phyloP scores from a whole-genome alignment of 2,329 filamentous ascomycete genomes.

The Claviceps sorghi region DNA sequence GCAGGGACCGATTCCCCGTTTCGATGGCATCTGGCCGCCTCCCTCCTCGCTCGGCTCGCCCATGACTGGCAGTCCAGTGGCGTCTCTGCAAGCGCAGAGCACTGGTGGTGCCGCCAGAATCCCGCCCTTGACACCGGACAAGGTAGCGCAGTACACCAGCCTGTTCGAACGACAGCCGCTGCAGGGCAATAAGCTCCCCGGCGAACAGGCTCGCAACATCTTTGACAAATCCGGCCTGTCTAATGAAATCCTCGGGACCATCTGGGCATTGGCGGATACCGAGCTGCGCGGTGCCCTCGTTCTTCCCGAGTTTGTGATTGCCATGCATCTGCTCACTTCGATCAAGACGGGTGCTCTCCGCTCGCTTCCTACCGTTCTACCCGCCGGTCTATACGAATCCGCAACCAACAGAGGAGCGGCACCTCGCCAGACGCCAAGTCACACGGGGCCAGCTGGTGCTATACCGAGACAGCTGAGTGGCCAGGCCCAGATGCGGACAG shows the following conservation, averaged over 20 bases:
- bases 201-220: constrained; percentile 79
- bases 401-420: constrained; percentile 51
- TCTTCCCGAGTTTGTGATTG: constrained; percentile 87
- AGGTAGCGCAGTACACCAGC: constrained; percentile 75
- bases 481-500: constrained; percentile 46
- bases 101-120: constrained; percentile 66
- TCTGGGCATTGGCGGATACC: constrained; percentile 91
- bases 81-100: constrained; percentile 39
- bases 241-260: constrained; percentile 80
- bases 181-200: constrained; percentile 57
- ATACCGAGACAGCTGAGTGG: constrained; percentile 78
- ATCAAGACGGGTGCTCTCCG: constrained; percentile 74
- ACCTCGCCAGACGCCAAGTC: constrained; percentile 35
- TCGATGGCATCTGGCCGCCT: constrained; percentile 52
- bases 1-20: constrained; percentile 78
- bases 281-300: constrained; percentile 81
- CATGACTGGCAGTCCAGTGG: constrained; percentile 25
- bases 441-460: constrained; percentile 39
- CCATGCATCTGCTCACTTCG: constrained; percentile 91
- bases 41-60: constrained; percentile 20
- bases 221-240: constrained; percentile 86
- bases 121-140: constrained; percentile 74
- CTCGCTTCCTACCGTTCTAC: constrained; percentile 64
- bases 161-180: constrained; percentile 82
- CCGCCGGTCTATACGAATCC: constrained; percentile 78